Evolutionary conservation across 768 basidiomycete species (phyloP), one percentile per base, ranked within the genome.

Genomic region (Tricholoma matsutake): DNA sequence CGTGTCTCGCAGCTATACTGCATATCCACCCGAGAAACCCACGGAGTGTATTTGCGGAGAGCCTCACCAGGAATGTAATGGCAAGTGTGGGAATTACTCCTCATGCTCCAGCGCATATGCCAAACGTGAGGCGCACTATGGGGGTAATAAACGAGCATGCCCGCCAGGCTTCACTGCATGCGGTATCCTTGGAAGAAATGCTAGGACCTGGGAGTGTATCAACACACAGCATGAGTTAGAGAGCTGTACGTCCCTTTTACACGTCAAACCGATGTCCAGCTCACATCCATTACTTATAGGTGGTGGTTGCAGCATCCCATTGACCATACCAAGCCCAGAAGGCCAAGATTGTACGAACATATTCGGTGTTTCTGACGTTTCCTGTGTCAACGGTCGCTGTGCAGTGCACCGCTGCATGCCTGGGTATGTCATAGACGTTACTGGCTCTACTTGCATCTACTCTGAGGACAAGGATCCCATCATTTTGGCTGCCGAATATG

Each of bases 261-360:
- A 55, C 57, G 29, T 6, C 35, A 4, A 8, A 8, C 43, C 8
- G 18, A 37, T 53, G 7, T 52, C 54, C 49, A 34, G 13, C 39
- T 61, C 32, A 56, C 32, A 61, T 37, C 56, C 14, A 25, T 28
- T 16, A 47, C 49, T 45, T 57, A 22, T 62, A 83, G 81, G 83
- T 62, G 82, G 83, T 43, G 83, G 83, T 2, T 84, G 83, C 60
- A 66, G 69, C 35, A 60, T 79, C 22, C 67, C 75, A 10, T 68
- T 76, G 34, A 64, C 68, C 51, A 64, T 70, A n/a, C 64, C 67
- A 49, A 54, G n/a, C 53, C 55, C 56, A 13, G 69, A 69, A n/a
- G 83, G 84, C 22, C 60, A 69, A 8, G 84, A 85, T 62, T 85
- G 84, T 65, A 80, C 80, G 3, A 75, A 76, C 18, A 74, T 85